Percentiles rank a stretch among this genome's conserved stretches.
These are phyloP conservation scores for Sphaceloma murrayae DNA, from an alignment of 2,329 filamentous ascomycete species.

Conservation along the genomic window DNA sequence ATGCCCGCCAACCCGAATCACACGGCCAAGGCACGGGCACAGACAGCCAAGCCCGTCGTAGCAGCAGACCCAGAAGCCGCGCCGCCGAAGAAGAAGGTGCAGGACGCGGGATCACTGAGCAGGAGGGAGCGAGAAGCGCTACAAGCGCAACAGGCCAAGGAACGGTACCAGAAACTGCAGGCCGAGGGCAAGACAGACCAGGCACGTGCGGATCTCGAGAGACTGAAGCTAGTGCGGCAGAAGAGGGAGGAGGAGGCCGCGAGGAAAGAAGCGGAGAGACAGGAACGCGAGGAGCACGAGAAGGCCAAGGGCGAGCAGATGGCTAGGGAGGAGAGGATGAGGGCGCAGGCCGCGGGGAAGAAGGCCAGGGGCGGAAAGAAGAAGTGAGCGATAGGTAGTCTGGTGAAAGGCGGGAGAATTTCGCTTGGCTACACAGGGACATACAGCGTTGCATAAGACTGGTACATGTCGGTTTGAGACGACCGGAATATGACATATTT, in stretches of 20 bases:
- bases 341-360: constrained; percentile 31
- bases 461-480: neutral
- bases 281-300: constrained; percentile 46
- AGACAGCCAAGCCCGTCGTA: constrained; percentile 44
- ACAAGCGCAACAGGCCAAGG: constrained; percentile 78
- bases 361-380: constrained; percentile 36
- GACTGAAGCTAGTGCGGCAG: constrained; percentile 72
- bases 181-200: constrained; percentile 95
- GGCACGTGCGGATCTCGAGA: constrained; percentile 78
- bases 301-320: constrained; percentile 44
- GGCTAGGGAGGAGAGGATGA: constrained; percentile 40
- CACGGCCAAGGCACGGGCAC: constrained; percentile 55
- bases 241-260: constrained; percentile 76
- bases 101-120: constrained; percentile 48
- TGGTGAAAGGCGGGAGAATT: neutral
- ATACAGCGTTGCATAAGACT: neutral
- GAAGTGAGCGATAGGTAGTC: constrained; percentile 25
- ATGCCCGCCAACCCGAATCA: constrained; percentile 92
- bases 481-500: too few species aligned
- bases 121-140: constrained; percentile 66
- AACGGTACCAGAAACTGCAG: constrained; percentile 84
- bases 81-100: constrained; percentile 48
- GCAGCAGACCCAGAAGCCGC: constrained; percentile 42
- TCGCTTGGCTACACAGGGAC: too few species aligned
- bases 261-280: constrained; percentile 60